Base-by-base conservation (phyloP, 2,329 filamentous ascomycete genomes). In the Sporothrix euskadiensis region DNA sequence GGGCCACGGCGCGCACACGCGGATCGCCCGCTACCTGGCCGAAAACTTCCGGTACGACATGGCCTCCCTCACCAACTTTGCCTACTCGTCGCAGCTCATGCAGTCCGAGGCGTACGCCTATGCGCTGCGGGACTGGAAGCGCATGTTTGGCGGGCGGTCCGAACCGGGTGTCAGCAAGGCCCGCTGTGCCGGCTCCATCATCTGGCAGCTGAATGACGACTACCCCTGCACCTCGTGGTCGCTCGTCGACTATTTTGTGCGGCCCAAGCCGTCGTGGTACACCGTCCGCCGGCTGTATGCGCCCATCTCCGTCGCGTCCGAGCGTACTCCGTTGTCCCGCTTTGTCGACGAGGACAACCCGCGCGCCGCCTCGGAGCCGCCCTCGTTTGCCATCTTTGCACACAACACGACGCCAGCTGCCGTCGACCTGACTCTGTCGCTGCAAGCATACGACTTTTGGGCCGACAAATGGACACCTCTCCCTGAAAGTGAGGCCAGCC, bases 151-250 rank as follows among this genome's bases (percentile, higher is more conserved):
- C 32, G 92, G 92, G 92, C 88, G 91, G 80, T 87, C 91, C 41
- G 88, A 94, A 81, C 94, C 92, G 92, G 86, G 87, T 75, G 92
- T 91, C 0, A 89, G 91, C 8, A 87, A 89, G 1, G 85, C 89
- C 4, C 91, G 92, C 81, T 94, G 92, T 77, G 91, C 88, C 71
- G 93, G 92, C 49, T 91, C 91, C 1, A 84, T 96, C 39, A 90
- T 94, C 19, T 96, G 92, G 92, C 93, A 95, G 82, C 89, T 93
- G 78, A 94, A 95, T 79, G 93, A 95, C 82, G 94, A 92, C 83
- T 96, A 92, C 92, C 92, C 92, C 0, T 91, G 92, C 47, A 94
- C 91, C 2, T 92, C 90, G 22, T 95, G 89, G 90, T 83, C 90
- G 10, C 93, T 95, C 75, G 90, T 89, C 74, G 92, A 95, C 80